Evolutionary conservation across 352 stramenopile species (phyloP), one percentile per base, ranked within the genome.

Genomic region (Phytophthora palmivora): DNA sequence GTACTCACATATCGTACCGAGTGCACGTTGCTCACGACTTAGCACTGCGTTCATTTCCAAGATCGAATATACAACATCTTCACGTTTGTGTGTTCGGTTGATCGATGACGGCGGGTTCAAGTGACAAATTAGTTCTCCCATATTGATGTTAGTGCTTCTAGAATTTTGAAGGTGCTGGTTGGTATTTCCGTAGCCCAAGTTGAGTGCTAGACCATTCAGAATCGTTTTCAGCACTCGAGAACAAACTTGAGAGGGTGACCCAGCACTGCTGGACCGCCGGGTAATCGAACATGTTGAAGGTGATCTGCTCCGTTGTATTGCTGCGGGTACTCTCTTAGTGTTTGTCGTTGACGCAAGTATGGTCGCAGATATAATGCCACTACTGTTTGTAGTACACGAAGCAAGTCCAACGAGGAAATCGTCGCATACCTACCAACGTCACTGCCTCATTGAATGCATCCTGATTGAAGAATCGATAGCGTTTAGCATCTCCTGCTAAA

Each of bases 31-130:
- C 32, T 94, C 83, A 4, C 83, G 78, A 18, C 67, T 79, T 2
- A 94, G 49, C 10, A 92, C 69, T 11, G 54, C 59, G 21, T 82
- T 78, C 85, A 92, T 94, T 54, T 92, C 85, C 22, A 92, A 58
- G 78, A 94, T 92, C 4, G 85, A 84, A 33, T 82, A 88, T 4
- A 94, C 60, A 4, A 91, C 70, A 26, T 90, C 76, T 42, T 90
- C 82, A 0, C 76, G 74, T 47, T 68, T 79, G 14, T 84, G 56
- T 9, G 46, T 43, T 18, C 66, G 45, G 30, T 52, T 53, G 5
- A 71, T 63, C 42, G 50, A 48, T 32, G 52, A 53, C 47, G 59
- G 43, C 38, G 55, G 36, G 11, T 62, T 63, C 12, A 43, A 66
- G 28, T 72, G 71, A 53, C 54, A 65, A 0, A 49, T 56, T 4